Conservation (phyloP, 208 protist genomes). For the Trypanosoma vivax region DNA sequence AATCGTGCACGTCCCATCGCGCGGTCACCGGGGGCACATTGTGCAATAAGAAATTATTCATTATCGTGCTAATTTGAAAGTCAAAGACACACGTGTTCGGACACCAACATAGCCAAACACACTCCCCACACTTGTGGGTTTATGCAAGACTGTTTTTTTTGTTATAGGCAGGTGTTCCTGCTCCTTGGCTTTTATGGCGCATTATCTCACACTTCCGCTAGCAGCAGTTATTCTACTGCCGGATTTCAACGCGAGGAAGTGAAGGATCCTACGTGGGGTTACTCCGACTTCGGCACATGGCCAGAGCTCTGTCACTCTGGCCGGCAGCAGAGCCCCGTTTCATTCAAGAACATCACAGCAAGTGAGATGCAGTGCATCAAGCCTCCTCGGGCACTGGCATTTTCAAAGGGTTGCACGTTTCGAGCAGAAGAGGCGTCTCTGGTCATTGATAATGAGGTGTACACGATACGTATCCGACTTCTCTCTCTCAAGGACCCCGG, state of each 20-base stretch:
- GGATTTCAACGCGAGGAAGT: conserved; percentile 17
- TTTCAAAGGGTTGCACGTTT: conserved; percentile 57
- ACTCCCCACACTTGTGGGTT: too few relatives aligned
- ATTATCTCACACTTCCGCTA: neutral
- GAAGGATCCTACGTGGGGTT: conserved; percentile 32
- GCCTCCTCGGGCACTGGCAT: conserved; percentile 27
- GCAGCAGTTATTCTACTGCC: conserved; percentile 56
- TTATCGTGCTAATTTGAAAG: too few relatives aligned
- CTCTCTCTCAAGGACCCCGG: conserved; percentile 18
- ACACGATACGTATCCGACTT: conserved; percentile 38
- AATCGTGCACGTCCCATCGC: too few relatives aligned
- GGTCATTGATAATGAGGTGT: conserved; percentile 47
- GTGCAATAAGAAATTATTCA: too few relatives aligned
- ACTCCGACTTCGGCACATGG: conserved; percentile 40
- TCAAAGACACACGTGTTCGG: too few relatives aligned
- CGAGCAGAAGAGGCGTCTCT: conserved; percentile 35
- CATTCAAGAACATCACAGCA: conserved; percentile 49
- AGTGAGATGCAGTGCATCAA: conserved; percentile 27
- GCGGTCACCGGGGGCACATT: too few relatives aligned
- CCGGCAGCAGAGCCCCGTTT: conserved; percentile 64
- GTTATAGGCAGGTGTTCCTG: too few relatives aligned
- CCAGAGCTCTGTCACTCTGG: conserved; percentile 38
- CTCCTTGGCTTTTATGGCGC: neutral
- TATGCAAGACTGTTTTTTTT: too few relatives aligned
- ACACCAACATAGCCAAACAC: too few relatives aligned